Conservation (phyloP, 495 filamentous ascomycete species). For the Penicillium turbatum region DNA sequence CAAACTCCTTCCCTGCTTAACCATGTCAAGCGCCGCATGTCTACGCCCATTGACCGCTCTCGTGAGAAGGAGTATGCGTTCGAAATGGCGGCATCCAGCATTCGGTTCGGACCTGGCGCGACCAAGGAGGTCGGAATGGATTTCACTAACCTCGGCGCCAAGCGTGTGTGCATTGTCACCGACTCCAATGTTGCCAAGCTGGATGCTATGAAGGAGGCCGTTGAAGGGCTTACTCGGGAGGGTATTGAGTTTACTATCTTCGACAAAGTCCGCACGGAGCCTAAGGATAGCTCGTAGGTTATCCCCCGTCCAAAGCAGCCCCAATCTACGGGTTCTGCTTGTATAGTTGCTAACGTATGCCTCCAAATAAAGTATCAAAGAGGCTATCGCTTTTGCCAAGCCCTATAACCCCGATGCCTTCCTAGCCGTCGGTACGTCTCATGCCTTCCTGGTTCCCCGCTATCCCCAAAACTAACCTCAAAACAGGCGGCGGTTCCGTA, state of each 20-base stretch:
- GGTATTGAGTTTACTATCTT: conserved; percentile 78
- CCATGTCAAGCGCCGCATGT: conserved; percentile 57
- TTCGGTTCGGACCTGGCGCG: conserved; percentile 89
- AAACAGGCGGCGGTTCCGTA: conserved; percentile 61
- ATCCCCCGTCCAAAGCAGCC: neutral
- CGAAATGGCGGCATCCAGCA: conserved; percentile 90
- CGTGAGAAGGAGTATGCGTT: conserved; percentile 95
- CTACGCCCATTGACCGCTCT: conserved; percentile 66
- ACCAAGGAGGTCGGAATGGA: conserved; percentile 99
- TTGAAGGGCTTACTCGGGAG: conserved; percentile 69
- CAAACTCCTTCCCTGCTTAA: conserved; percentile 44
- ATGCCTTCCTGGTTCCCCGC: neutral
- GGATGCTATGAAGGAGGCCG: conserved; percentile 78
- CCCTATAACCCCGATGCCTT: conserved; percentile 79
- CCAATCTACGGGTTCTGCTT: neutral
- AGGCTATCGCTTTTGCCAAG: conserved; percentile 81
- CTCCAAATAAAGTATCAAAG: conserved; percentile 57
- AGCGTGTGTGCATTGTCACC: conserved; percentile 86
- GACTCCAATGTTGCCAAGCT: conserved; percentile 74
- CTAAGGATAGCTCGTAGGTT: conserved; percentile 83
- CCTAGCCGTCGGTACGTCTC: conserved; percentile 72
- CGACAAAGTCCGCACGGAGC: conserved; percentile 74
- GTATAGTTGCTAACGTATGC: neutral
- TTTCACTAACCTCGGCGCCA: conserved; percentile 81
- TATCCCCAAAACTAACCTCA: neutral